Percentiles rank a stretch among this genome's conserved stretches.
phyloP scores from a whole-genome alignment of 192 early-diverging fungal genomes.

The Gaertneriomyces sp. region DNA sequence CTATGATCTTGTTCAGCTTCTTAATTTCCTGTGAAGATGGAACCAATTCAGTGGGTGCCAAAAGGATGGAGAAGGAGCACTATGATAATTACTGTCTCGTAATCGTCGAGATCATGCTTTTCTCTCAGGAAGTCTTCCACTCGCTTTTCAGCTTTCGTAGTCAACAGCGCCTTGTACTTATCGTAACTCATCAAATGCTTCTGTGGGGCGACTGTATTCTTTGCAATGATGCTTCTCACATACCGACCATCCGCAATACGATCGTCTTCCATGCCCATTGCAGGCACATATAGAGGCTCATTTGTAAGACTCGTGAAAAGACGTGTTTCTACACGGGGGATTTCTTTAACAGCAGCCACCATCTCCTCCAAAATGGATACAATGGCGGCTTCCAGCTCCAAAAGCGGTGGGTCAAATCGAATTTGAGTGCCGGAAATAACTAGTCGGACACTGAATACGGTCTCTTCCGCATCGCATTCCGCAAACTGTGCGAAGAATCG shows the following conservation, averaged over 20 bases:
- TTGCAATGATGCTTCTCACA: conserved; percentile 47
- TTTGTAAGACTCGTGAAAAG: conserved; percentile 51
- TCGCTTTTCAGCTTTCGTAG: conserved; percentile 61
- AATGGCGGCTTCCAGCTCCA: conserved; percentile 52
- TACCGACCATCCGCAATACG: conserved; percentile 52
- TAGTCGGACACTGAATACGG: conserved; percentile 50
- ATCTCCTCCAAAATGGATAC: conserved; percentile 54
- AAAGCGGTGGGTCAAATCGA: conserved; percentile 57
- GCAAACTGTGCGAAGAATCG: conserved; percentile 52
- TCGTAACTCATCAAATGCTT: conserved; percentile 59
- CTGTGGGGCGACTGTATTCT: conserved; percentile 58
- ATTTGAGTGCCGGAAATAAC: conserved; percentile 58
- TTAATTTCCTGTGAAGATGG: conserved; percentile 53
- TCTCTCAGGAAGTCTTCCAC: conserved; percentile 64
- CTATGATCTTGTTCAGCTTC: conserved; percentile 55
- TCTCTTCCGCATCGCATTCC: conserved; percentile 37
- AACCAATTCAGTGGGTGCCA: neutral
- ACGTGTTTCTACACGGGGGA: conserved; percentile 59
- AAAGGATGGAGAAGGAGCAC: neutral
- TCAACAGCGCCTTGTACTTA: conserved; percentile 60
- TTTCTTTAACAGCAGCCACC: conserved; percentile 48
- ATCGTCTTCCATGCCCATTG: conserved; percentile 56
- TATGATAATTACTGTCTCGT: conserved; percentile 41
- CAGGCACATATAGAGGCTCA: conserved; percentile 41
- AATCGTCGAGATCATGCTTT: conserved; percentile 61